A percentile compares a stretch with the other conserved stretches of the same genome.
Evolutionary conservation across 768 basidiomycete genomes (phyloP).

Genomic region (Boletus patriciae): DNA sequence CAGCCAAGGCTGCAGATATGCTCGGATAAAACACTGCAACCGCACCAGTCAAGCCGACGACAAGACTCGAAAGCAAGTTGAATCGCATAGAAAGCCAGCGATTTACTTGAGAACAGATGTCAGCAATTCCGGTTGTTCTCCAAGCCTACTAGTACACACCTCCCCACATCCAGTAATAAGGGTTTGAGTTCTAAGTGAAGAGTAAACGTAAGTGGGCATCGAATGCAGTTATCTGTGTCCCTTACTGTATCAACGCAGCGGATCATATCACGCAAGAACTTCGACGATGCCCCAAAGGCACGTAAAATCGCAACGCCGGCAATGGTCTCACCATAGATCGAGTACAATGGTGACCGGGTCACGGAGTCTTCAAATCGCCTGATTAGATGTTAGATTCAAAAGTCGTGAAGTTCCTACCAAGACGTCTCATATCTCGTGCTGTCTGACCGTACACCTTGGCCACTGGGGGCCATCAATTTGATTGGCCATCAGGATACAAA

Average conservation of each 20-base stretch:
- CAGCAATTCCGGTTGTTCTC: constrained; percentile 2
- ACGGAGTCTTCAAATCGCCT: constrained; percentile 40
- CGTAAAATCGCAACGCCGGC: constrained; percentile 58
- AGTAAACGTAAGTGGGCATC: constrained; percentile 2
- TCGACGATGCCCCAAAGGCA: constrained; percentile 86
- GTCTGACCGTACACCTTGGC: constrained; percentile 74
- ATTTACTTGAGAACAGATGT: constrained; percentile 55
- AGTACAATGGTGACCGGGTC: constrained; percentile 48
- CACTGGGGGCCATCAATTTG: constrained; percentile 26
- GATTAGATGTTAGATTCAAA: neutral
- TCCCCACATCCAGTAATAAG: constrained; percentile 92
- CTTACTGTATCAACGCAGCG: constrained; percentile 77
- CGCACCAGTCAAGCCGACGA: constrained; percentile 71
- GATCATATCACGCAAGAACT: constrained; percentile 83
- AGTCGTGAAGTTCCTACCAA: constrained; percentile 46
- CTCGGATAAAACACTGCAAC: constrained; percentile 65
- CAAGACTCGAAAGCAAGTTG: constrained; percentile 71
- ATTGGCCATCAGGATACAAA: neutral
- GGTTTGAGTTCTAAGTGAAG: constrained; percentile 52
- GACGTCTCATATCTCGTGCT: constrained; percentile 79
- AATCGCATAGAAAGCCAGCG: constrained; percentile 90
- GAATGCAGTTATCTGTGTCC: constrained; percentile 1
- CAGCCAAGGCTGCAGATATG: constrained; percentile 79
- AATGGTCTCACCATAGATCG: constrained; percentile 52
- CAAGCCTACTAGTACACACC: constrained; percentile 39